These are phyloP conservation scores for Puya raimondii DNA, from an alignment of 176 grass and related monocot species.

Conservation along the genomic window DNA sequence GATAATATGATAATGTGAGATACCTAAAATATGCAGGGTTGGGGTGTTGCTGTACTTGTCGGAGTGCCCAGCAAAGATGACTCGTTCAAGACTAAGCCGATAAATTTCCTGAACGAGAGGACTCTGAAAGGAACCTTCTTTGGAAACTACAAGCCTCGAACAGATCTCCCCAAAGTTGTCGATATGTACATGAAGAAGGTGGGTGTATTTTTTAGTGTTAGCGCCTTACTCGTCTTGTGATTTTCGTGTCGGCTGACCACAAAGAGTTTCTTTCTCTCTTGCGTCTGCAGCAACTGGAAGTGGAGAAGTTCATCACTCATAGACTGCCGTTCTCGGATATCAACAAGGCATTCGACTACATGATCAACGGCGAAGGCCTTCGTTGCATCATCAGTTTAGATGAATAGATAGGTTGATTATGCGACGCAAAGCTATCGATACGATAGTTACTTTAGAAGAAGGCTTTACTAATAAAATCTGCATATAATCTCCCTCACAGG, in stretches of 20 bases:
- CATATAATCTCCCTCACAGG: too few relatives aligned
- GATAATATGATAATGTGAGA: too few relatives aligned
- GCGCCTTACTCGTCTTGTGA: background rate
- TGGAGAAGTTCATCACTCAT: slow-evolving; percentile 18
- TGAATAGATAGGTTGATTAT: background rate
- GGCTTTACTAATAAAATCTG: too few relatives aligned
- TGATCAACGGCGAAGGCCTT: slow-evolving; percentile 4
- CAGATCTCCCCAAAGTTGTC: slow-evolving; percentile 13
- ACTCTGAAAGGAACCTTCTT: slow-evolving; percentile 22
- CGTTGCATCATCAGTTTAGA: slow-evolving; percentile 16
- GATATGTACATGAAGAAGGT: slow-evolving; percentile 24
- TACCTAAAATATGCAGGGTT: background rate
- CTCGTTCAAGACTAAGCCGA: slow-evolving; percentile 10
- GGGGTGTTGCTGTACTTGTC: slow-evolving; percentile 16
- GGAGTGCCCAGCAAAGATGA: slow-evolving; percentile 13
- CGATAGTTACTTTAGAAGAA: too few relatives aligned
- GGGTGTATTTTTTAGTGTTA: background rate
- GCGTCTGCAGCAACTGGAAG: slow-evolving; percentile 4
- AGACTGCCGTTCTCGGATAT: slow-evolving; percentile 12
- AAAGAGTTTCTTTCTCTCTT: background rate
- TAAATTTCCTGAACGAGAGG: slow-evolving; percentile 17
- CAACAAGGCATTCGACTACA: slow-evolving; percentile 18
- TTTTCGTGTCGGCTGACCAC: background rate
- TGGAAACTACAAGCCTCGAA: slow-evolving; percentile 8
- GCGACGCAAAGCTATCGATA: too few relatives aligned